Evolutionary conservation across 2,329 filamentous ascomycete species (phyloP).

Genomic region (Macrophomina tecta): DNA sequence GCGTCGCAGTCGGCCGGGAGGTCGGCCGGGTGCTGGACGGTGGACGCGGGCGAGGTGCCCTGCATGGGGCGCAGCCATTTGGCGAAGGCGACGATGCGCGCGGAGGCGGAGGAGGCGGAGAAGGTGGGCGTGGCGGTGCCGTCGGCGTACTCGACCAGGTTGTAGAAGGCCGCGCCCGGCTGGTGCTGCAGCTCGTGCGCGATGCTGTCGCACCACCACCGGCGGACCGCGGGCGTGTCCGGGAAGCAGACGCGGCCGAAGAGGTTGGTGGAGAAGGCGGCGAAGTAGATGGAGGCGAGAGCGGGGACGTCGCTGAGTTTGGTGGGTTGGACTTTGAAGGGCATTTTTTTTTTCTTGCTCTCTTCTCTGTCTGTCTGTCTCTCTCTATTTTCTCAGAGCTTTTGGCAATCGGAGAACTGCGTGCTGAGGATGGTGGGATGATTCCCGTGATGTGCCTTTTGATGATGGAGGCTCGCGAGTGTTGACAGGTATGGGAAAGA

Average conservation of each 20-base stretch:
- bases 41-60: neutral
- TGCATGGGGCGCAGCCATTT: conserved; percentile 20
- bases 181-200: conserved; percentile 1
- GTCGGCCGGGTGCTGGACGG: neutral
- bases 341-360: neutral
- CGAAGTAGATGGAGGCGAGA: conserved; percentile 40
- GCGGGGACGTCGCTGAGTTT: conserved; percentile 51
- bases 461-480: no score
- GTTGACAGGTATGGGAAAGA: no score
- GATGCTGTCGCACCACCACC: conserved; percentile 8
- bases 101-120: neutral
- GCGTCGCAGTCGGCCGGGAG: conserved; percentile 2
- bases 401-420: no score
- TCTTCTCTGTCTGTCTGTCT: no score
- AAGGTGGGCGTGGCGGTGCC: conserved; percentile 12
- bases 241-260: conserved; percentile 86
- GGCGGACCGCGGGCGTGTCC: conserved; percentile 46
- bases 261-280: conserved; percentile 49
- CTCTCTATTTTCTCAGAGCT: no score
- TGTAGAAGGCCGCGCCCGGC: conserved; percentile 13
- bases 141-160: conserved; percentile 11
- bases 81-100: conserved; percentile 11
- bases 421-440: no score
- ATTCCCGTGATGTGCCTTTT: no score
- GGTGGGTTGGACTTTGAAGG: conserved; percentile 31